Conservation (phyloP, 2,329 filamentous ascomycete genomes). For the Diaporthe australafricana region DNA sequence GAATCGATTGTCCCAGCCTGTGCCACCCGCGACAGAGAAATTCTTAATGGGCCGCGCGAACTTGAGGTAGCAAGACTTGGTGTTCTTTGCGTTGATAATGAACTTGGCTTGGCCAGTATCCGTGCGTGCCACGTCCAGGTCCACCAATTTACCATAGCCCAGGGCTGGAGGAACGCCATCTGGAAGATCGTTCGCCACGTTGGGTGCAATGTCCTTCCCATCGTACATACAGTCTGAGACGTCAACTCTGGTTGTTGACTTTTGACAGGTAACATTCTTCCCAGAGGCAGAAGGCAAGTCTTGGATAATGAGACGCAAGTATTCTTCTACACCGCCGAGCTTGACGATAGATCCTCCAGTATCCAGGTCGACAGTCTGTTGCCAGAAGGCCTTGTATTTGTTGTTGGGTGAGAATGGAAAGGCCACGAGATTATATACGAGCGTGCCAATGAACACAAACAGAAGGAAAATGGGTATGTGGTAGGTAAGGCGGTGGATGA, state of each 20-base stretch:
- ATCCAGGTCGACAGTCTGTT: slow-evolving; percentile 83
- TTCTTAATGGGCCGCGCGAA: slow-evolving; percentile 76
- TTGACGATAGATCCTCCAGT: slow-evolving; percentile 76
- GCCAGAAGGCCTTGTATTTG: slow-evolving; percentile 88
- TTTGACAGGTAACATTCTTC: slow-evolving; percentile 66
- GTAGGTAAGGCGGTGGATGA: slow-evolving; percentile 86
- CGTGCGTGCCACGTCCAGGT: slow-evolving; percentile 66
- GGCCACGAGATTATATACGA: slow-evolving; percentile 86
- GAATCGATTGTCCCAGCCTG: slow-evolving; percentile 72
- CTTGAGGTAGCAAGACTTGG: slow-evolving; percentile 79
- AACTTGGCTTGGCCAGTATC: slow-evolving; percentile 66
- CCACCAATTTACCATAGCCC: slow-evolving; percentile 70
- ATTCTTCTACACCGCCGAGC: slow-evolving; percentile 76
- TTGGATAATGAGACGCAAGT: slow-evolving; percentile 73
- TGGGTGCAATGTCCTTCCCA: slow-evolving; percentile 69
- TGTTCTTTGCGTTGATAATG: slow-evolving; percentile 77
- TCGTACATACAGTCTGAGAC: slow-evolving; percentile 78
- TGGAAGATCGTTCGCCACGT: slow-evolving; percentile 64
- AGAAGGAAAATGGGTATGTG: slow-evolving; percentile 85
- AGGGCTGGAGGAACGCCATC: slow-evolving; percentile 54
- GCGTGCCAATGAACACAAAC: slow-evolving; percentile 76
- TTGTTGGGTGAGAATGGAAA: slow-evolving; percentile 88
- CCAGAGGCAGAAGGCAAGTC: slow-evolving; percentile 78
- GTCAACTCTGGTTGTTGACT: slow-evolving; percentile 55
- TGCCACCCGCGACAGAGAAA: slow-evolving; percentile 72